Evolutionary conservation across 2,329 filamentous ascomycete genomes (phyloP).

Genomic region (Hortaea werneckii): DNA sequence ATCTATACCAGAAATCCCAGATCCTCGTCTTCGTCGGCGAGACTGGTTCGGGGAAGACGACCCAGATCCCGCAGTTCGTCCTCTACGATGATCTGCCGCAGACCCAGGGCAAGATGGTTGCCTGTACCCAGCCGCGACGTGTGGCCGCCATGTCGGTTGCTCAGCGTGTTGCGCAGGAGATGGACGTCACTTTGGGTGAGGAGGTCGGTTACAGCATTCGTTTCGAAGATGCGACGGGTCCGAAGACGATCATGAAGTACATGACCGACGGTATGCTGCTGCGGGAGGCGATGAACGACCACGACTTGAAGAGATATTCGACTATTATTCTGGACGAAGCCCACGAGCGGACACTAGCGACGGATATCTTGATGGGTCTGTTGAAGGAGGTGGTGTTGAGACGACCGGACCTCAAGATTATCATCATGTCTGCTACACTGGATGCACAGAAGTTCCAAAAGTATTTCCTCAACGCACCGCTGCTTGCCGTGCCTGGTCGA

Average conservation of each 20-base stretch:
- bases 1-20: slow-evolving; percentile 86
- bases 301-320: slow-evolving; percentile 82
- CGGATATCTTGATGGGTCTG: slow-evolving; percentile 93
- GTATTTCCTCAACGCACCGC: slow-evolving; percentile 90
- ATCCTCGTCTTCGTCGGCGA: slow-evolving; percentile 98
- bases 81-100: slow-evolving; percentile 94
- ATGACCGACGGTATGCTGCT: slow-evolving; percentile 99
- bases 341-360: slow-evolving; percentile 93
- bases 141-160: slow-evolving; percentile 98
- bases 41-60: slow-evolving; percentile 98
- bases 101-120: slow-evolving; percentile 74
- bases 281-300: slow-evolving; percentile 92
- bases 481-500: slow-evolving; percentile 87
- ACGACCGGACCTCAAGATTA: slow-evolving; percentile 86
- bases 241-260: slow-evolving; percentile 91
- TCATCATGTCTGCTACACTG: slow-evolving; percentile 97
- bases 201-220: slow-evolving; percentile 98
- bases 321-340: slow-evolving; percentile 98
- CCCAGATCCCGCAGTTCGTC: slow-evolving; percentile 97
- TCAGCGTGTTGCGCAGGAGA: slow-evolving; percentile 92
- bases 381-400: slow-evolving; percentile 79
- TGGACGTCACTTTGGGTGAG: slow-evolving; percentile 85
- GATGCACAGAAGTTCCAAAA: slow-evolving; percentile 97
- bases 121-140: slow-evolving; percentile 94
- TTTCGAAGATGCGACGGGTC: slow-evolving; percentile 89